phyloP scores from a whole-genome alignment of 2,329 filamentous ascomycete species.

The Pseudogymnoascus pannorum region DNA sequence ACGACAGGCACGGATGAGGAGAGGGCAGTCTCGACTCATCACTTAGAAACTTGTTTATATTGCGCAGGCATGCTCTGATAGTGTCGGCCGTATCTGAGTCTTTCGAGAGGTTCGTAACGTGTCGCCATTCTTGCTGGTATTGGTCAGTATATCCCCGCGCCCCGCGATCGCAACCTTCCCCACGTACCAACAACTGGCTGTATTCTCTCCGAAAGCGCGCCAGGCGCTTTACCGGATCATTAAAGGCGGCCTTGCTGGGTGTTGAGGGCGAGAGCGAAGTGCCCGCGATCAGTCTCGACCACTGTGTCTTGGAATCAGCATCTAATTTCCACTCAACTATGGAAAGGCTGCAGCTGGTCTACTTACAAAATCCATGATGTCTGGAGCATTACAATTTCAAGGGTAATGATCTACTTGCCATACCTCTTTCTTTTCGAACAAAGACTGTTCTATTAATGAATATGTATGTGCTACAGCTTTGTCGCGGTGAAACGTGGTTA shows the following conservation, averaged over 20 bases:
- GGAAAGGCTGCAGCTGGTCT: not conserved
- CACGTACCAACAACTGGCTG: conserved; percentile 49
- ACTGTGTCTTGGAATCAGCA: conserved; percentile 36
- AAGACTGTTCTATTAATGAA: not conserved
- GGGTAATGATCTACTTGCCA: not conserved
- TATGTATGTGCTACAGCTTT: not conserved
- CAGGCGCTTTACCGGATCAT: conserved; percentile 56
- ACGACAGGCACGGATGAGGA: conserved; percentile 86
- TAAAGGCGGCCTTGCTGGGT: conserved; percentile 51
- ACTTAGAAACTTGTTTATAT: conserved; percentile 64
- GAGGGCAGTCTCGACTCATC: conserved; percentile 84
- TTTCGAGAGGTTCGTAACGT: conserved; percentile 50
- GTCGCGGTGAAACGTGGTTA: not conserved
- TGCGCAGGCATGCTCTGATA: conserved; percentile 55
- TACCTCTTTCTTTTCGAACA: not conserved
- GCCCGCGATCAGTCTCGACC: conserved; percentile 60
- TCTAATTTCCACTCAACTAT: not conserved
- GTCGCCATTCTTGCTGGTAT: conserved; percentile 51
- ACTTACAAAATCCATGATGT: conserved; percentile 4
- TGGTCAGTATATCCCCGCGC: conserved; percentile 11
- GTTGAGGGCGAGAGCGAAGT: conserved; percentile 48
- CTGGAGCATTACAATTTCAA: conserved; percentile 4
- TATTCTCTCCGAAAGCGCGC: conserved; percentile 63
- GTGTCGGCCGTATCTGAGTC: conserved; percentile 56
- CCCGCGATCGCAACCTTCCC: not conserved